Evolutionary conservation across 306 rosid species (phyloP), one percentile per base, ranked within the genome.

Genomic region (Cucumis melo): DNA sequence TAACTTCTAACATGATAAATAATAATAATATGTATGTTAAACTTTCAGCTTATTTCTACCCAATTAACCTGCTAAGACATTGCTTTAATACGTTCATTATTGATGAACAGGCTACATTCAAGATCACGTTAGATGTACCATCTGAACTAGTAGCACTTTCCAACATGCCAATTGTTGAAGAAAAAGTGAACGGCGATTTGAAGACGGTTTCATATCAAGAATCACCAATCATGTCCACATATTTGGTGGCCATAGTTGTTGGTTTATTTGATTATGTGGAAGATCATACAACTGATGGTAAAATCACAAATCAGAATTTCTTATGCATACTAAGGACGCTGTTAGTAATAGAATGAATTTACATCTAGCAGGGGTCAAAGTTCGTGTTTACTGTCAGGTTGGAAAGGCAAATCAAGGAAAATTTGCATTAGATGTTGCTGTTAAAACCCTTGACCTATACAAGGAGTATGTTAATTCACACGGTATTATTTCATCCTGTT

Each of bases 181-280:
- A 93, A 86, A 88, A 82, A 84, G 77, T 78, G 71, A 76, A 87
- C 60, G 96, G 92, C 24, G 70, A 82, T 76, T 77, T 85, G 48
- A 93, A 87, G 85, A 90, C 85, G 19, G 92, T 93, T 80, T 78
- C 89, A 15, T 93, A 80, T 79, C 84, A 84, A 78, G 98, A 93
- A 84, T 87, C 98, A 29, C 97, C 98, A 44, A 82, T 88, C 73
- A 93, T 93, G 98, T 93, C 97, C 58, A 91, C 98, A 38, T 93
- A 93, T 83, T 80, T 93, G 82, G 98, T 91, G 83, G 97, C 97
- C 1, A 87, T 93, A 59, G 97, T 91, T 75, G 88, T 93, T 55
- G 98, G 97, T 74, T 85, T 93, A 83, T 90, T 93, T 83, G 97
- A 91, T 86, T 91, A 80, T 77, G 92, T 93, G 75, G 98, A 93